These are phyloP conservation scores for Claviceps sp. DNA, from an alignment of 2,329 filamentous ascomycete species.

Conservation along the genomic window DNA sequence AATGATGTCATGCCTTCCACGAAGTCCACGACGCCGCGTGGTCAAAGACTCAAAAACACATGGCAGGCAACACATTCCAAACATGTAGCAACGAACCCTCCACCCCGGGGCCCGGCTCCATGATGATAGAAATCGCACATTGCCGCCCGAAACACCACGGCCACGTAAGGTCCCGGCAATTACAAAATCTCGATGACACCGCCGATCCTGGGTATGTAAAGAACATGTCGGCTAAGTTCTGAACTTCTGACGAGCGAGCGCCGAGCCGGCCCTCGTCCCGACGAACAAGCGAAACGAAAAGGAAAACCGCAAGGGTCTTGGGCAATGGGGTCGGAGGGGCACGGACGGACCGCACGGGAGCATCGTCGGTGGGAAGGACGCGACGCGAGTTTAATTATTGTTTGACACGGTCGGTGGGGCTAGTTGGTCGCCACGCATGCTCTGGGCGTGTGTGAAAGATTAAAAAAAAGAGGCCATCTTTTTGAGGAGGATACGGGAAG, in stretches of 20 bases:
- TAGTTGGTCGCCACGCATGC: neutral
- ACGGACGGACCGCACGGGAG: neutral
- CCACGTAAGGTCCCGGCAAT: too few species aligned
- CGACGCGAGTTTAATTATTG: neutral
- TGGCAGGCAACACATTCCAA: too few species aligned
- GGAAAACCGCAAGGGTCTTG: neutral
- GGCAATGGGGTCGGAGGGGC: neutral
- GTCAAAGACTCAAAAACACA: too few species aligned
- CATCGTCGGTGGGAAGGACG: too few species aligned
- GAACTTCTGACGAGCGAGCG: too few species aligned
- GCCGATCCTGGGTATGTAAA: neutral
- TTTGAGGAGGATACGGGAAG: too few species aligned
- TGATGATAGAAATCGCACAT: neutral
- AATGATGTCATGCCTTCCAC: too few species aligned
- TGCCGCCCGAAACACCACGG: too few species aligned
- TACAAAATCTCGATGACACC: neutral
- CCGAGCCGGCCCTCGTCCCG: neutral
- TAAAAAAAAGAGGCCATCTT: neutral
- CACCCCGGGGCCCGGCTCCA: neutral
- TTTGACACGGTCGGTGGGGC: neutral
- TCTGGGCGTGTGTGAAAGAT: neutral
- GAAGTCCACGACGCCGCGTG: too few species aligned
- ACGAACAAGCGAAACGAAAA: neutral
- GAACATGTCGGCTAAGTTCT: too few species aligned
- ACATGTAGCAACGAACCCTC: too few species aligned